A percentile compares a stretch with the other conserved stretches of the same genome.
Conservation (phyloP, 495 filamentous ascomycete species). For the Aspergillus affinis region DNA sequence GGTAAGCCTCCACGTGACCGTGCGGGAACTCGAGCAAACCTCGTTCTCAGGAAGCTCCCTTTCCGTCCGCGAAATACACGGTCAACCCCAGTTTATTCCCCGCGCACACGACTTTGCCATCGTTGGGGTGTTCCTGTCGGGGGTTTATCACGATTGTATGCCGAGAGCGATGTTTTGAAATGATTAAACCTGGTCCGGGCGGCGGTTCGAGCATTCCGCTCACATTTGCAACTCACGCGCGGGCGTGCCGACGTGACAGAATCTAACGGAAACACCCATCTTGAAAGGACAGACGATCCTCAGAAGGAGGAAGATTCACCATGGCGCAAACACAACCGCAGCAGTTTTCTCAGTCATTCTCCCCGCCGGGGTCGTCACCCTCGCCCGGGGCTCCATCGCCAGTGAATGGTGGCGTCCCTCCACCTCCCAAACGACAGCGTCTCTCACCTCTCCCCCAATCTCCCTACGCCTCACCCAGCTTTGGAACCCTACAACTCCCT, state of each 20-base stretch:
- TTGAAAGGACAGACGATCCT: slow-evolving; percentile 4
- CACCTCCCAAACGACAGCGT: slow-evolving; percentile 65
- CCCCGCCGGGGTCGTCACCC: slow-evolving; percentile 53
- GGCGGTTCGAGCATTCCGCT: slow-evolving; percentile 47
- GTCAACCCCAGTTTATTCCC: slow-evolving; percentile 10
- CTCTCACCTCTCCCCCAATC: slow-evolving; percentile 64
- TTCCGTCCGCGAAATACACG: slow-evolving; percentile 22
- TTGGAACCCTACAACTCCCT: slow-evolving; percentile 42
- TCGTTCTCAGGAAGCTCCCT: slow-evolving; percentile 26
- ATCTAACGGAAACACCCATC: slow-evolving; percentile 8
- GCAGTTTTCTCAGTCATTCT: slow-evolving; percentile 51
- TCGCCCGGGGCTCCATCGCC: slow-evolving; percentile 47
- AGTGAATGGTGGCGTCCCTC: slow-evolving; percentile 40
- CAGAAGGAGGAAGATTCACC: slow-evolving; percentile 24
- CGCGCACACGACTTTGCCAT: slow-evolving; percentile 11
- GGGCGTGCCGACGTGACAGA: slow-evolving; percentile 29
- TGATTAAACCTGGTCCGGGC: slow-evolving; percentile 44
- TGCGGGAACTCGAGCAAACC: slow-evolving; percentile 24
- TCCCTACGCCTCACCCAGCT: slow-evolving; percentile 51
- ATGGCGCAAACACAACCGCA: slow-evolving; percentile 69
- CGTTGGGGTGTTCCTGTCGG: neutral
- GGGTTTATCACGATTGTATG: slow-evolving; percentile 19
- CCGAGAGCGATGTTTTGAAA: slow-evolving; percentile 34
- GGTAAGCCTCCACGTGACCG: slow-evolving; percentile 16
- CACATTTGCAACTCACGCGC: slow-evolving; percentile 38